Base-by-base conservation (phyloP, 495 filamentous ascomycete species). In the Glutinoglossum americanum region DNA sequence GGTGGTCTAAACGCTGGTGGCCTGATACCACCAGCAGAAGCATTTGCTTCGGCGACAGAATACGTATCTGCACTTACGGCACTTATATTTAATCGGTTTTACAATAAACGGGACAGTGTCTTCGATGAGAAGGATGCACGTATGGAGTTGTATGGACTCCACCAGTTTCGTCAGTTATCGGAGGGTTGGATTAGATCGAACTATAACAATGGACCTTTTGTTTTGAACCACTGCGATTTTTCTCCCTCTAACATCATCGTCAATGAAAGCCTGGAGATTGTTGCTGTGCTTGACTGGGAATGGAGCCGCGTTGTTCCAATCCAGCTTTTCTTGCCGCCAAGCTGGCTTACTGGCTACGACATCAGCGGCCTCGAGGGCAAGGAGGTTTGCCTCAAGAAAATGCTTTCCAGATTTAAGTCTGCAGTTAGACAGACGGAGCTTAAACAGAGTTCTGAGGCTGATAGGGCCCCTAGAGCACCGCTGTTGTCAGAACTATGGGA, bases 261-360 rank as follows among this genome's bases (percentile, higher is more conserved):
- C 21, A 48, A 63, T 57, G 47, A 56, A 44, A 53, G 60, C 21
- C 11, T 58, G 48, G 32, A 62, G 1, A 55, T 63, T 37, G 26
- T 62, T 21, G 59, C 60, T 37, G 35, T 62, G 15, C 28, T 61
- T 17, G 58, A 62, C 37, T 62, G 60, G 61, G 61, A 62, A 41
- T 63, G 61, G 61, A 61, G 60, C 28, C 37, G 53, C 11, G 44
- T 41, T 15, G 33, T 59, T 17, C 61, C 61, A 26, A 15, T 39
- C 13, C 60, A 63, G 51, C 30, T 63, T 30, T 62, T 63, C 35
- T 25, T 59, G 9, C 61, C 61, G 35, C 61, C 61, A 25, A 41
- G 39, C 28, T 61, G 60, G 60, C 48, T 61, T 27, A 45, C 17
- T 4, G 41, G 41, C 3, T 45, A 21, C 13, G 41, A 45, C 17